Evolutionary conservation across 2,329 filamentous ascomycete genomes (phyloP).

Genomic region (Ceratocystis diversiconidia): DNA sequence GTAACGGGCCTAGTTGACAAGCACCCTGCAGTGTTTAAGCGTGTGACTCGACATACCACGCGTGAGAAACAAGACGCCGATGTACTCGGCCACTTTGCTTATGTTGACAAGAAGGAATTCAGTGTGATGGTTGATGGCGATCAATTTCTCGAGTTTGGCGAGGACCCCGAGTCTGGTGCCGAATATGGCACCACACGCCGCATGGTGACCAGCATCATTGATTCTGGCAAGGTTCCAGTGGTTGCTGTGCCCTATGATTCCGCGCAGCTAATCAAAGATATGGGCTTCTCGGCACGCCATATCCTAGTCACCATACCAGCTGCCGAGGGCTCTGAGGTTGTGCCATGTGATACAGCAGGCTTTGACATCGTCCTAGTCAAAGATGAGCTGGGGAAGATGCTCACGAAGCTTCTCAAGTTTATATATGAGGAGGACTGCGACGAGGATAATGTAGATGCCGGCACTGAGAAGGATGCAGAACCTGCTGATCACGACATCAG

Average conservation of each 20-base stretch:
- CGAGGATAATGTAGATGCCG: not conserved
- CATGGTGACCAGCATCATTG: slow-evolving; percentile 36
- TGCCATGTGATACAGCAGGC: slow-evolving; percentile 9
- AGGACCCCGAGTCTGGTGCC: slow-evolving; percentile 31
- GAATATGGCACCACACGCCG: slow-evolving; percentile 43
- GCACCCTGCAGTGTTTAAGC: slow-evolving; percentile 51
- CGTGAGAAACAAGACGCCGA: slow-evolving; percentile 37
- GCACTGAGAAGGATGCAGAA: not conserved
- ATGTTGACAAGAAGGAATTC: slow-evolving; percentile 42
- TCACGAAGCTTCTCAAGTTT: slow-evolving; percentile 22
- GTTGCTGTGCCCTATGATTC: slow-evolving; percentile 24
- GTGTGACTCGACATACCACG: slow-evolving; percentile 41
- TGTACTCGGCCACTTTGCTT: slow-evolving; percentile 38
- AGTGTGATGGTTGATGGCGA: slow-evolving; percentile 45
- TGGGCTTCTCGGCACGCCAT: slow-evolving; percentile 40
- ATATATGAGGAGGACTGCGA: slow-evolving; percentile 21
- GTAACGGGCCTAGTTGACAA: slow-evolving; percentile 48
- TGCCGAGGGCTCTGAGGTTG: slow-evolving; percentile 19
- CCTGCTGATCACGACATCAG: not conserved
- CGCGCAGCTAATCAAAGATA: slow-evolving; percentile 40
- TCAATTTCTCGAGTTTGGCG: slow-evolving; percentile 42
- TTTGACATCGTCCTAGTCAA: slow-evolving; percentile 21
- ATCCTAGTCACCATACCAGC: slow-evolving; percentile 37
- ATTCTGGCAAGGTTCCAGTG: slow-evolving; percentile 45
- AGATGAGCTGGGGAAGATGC: slow-evolving; percentile 22